Conservation (phyloP, 768 basidiomycete genomes). For the Lentinula boryana region DNA sequence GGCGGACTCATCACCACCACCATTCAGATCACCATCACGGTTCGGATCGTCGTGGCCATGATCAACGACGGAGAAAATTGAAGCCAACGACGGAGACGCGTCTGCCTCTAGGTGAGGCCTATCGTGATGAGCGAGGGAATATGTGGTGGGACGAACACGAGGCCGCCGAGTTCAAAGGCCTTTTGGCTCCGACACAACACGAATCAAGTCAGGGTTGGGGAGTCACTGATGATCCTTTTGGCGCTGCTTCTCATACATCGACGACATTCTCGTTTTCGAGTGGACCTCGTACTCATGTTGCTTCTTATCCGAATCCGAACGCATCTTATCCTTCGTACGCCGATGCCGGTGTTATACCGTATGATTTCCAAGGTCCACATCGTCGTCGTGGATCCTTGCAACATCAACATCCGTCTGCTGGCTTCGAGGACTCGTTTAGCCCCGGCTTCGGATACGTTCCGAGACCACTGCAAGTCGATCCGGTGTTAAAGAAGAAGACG, state of each 20-base stretch:
- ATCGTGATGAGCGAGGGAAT: conserved; percentile 32
- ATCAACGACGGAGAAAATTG: neutral
- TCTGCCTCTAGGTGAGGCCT: conserved; percentile 24
- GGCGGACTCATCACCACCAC: neutral
- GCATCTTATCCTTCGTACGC: neutral
- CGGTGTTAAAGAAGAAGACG: neutral
- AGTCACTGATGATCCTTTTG: neutral
- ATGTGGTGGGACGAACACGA: conserved; percentile 43
- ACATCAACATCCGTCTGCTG: neutral
- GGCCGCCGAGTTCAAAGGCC: conserved; percentile 36
- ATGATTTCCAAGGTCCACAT: neutral
- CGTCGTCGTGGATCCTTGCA: neutral
- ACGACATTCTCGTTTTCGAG: neutral
- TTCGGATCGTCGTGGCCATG: neutral
- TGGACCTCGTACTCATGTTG: neutral
- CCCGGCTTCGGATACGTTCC: neutral
- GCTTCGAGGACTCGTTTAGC: conserved; percentile 4
- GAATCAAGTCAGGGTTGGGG: neutral
- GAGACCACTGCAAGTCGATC: neutral
- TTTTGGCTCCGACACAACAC: conserved; percentile 18
- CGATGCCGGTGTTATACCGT: neutral
- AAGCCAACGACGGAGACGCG: neutral
- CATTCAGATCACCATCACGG: neutral
- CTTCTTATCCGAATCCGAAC: neutral
- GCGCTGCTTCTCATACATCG: neutral